Conservation (phyloP, 345 rosid genomes). For the Tarenaya hassleriana region DNA sequence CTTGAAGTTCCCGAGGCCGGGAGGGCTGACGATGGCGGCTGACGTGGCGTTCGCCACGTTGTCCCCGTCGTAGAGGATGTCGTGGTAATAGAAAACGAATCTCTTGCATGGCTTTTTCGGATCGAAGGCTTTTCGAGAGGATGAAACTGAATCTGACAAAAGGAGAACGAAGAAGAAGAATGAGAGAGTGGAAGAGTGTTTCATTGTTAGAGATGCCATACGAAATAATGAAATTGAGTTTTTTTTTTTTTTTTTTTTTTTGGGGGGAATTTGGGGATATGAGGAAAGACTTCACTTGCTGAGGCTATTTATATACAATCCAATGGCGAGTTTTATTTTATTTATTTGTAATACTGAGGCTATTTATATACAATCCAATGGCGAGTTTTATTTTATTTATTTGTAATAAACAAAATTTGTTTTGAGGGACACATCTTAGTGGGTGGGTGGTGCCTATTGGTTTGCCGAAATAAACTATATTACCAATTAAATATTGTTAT, state of each 20-base stretch:
- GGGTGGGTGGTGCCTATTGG: slow-evolving; percentile 20
- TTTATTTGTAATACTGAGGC: background rate
- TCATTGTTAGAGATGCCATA: slow-evolving; percentile 19
- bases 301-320: too few relatives aligned
- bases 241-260: too few relatives aligned
- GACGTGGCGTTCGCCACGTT: slow-evolving; percentile 48
- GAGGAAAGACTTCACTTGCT: too few relatives aligned
- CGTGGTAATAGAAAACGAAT: slow-evolving; percentile 48
- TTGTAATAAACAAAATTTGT: background rate
- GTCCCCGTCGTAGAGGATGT: slow-evolving; percentile 44
- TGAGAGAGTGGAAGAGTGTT: slow-evolving; percentile 18
- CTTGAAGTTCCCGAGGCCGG: slow-evolving; percentile 36
- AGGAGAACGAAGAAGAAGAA: slow-evolving; percentile 24
- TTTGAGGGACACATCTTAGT: slow-evolving; percentile 1
- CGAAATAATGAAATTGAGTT: slow-evolving; percentile 12
- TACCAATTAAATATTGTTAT: slow-evolving; percentile 5
- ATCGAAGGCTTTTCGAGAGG: slow-evolving; percentile 17
- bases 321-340: background rate
- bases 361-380: too few relatives aligned
- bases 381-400: background rate
- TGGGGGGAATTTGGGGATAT: too few relatives aligned
- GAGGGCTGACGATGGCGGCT: slow-evolving; percentile 24
- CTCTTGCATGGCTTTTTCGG: slow-evolving; percentile 44
- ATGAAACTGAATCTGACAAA: slow-evolving; percentile 25
- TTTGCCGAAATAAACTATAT: background rate